These are phyloP conservation scores for Xanthoconium separans DNA, from an alignment of 1,284 basidiomycete genomes.

Conservation along the genomic window DNA sequence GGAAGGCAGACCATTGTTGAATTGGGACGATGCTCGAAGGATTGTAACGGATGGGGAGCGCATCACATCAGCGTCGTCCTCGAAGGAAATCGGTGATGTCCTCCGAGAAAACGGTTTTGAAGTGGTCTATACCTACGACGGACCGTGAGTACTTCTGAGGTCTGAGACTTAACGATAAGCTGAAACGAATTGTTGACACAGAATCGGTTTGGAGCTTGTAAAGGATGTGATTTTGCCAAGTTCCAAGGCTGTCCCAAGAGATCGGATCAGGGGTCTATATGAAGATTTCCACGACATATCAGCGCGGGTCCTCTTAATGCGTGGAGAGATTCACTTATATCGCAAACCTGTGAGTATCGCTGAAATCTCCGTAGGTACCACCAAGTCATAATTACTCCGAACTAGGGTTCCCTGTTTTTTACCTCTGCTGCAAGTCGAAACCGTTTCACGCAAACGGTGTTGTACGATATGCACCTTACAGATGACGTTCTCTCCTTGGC, in stretches of 20 bases:
- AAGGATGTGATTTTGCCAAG: conserved; percentile 41
- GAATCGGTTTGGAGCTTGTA: conserved; percentile 38
- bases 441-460: conserved; percentile 36
- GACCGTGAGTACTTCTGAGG: conserved; percentile 30
- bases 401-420: conserved; percentile 41
- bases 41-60: conserved; percentile 23
- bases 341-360: conserved; percentile 41
- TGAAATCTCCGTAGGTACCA: neutral
- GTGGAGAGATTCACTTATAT: conserved; percentile 39
- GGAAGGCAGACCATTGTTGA: conserved; percentile 11
- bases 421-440: conserved; percentile 32
- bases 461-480: conserved; percentile 36
- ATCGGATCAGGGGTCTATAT: conserved; percentile 36
- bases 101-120: conserved; percentile 39
- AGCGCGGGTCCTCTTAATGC: conserved; percentile 38
- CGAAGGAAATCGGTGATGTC: conserved; percentile 31
- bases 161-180: neutral
- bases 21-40: conserved; percentile 18
- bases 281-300: conserved; percentile 39
- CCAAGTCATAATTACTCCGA: neutral
- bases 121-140: conserved; percentile 37
- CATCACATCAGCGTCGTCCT: conserved; percentile 22
- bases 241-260: conserved; percentile 35
- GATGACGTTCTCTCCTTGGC: conserved; percentile 34
- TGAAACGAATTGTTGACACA: conserved; percentile 18